Evolutionary conservation across 2,329 filamentous ascomycete genomes (phyloP), one percentile per base, ranked within the genome.

Genomic region (Sarocladiaceae sp.): DNA sequence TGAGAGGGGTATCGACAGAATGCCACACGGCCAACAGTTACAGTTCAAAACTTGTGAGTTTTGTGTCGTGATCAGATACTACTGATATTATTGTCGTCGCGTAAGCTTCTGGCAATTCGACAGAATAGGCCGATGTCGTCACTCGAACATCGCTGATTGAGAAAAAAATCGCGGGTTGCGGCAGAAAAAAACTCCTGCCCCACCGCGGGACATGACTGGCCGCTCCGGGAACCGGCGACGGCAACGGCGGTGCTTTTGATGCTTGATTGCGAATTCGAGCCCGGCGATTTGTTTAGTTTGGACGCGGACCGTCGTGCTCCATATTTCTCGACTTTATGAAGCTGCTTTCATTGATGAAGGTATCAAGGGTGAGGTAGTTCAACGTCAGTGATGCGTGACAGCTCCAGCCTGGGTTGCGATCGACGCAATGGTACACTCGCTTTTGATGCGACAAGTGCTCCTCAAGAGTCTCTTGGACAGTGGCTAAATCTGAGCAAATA

Each of bases 151-250:
- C 40, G 40, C 23, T 5, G 10, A 4, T 44, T 44, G 4, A 23
- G 37, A 29, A 48, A 48, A 48, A 48, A 48, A 48, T 31, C 6
- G 26, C 44, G 40, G 40, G n/a, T n/a, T 26, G 40, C 20, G 40
- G 40, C 40, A 33, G 44, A 48, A 48, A 46, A 46, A 46, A 46
- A 46, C 44, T 29, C 44, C 25, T 10, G 23, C 44, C 44, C 44
- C 44, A 48, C 44, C 44, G 44, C 20, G 26, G 44, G 28, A 17
- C 44, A 31, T 33, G 26, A 33, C 26, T 33, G 44, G 26, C 28
- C 25, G 44, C 26, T 48, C 44, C 44, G 44, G 44, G 44, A 48
- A 48, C 44, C 44, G 44, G 44, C 44, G 44, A 48, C 44, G 44
- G 44, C 18, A 48, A 33, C 12, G 33, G 33, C 33, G 33, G 33